phyloP scores from a whole-genome alignment of 2,329 filamentous ascomycete species.

The Aureobasidium sp. region DNA sequence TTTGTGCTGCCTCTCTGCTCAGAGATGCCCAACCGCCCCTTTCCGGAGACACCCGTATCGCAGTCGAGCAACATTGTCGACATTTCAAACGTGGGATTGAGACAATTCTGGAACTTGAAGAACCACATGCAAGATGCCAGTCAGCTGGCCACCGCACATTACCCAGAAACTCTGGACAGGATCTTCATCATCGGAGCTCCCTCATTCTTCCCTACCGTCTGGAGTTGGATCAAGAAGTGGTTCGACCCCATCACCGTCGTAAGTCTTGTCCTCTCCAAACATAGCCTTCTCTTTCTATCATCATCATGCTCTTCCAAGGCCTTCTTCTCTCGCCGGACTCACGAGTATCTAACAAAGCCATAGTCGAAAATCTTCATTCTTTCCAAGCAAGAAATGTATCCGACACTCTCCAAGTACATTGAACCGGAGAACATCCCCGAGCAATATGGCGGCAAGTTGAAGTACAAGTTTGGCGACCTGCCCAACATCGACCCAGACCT shows the following conservation, averaged over 20 bases:
- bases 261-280: not conserved
- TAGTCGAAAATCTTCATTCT: slow-evolving; percentile 90
- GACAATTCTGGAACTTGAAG: slow-evolving; percentile 95
- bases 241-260: slow-evolving; percentile 75
- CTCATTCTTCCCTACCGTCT: slow-evolving; percentile 82
- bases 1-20: slow-evolving; percentile 83
- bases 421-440: slow-evolving; percentile 76
- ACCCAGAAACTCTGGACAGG: slow-evolving; percentile 85
- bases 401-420: slow-evolving; percentile 74
- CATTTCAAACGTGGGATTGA: slow-evolving; percentile 76
- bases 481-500: slow-evolving; percentile 58
- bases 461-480: slow-evolving; percentile 71
- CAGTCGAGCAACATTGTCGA: slow-evolving; percentile 94
- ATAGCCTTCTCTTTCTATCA: too few relatives aligned
- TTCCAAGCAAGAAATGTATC: slow-evolving; percentile 59
- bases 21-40: slow-evolving; percentile 60
- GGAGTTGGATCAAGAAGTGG: slow-evolving; percentile 94
- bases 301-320: too few relatives aligned
- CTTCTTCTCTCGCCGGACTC: too few relatives aligned
- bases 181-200: slow-evolving; percentile 86
- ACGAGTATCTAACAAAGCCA: too few relatives aligned
- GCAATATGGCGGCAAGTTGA: slow-evolving; percentile 78
- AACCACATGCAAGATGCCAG: slow-evolving; percentile 89
- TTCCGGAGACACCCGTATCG: slow-evolving; percentile 77
- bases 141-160: slow-evolving; percentile 81